Evolutionary conservation across 1,284 basidiomycete genomes (phyloP), one percentile per base, ranked within the genome.

Genomic region (Porodaedalea pini): DNA sequence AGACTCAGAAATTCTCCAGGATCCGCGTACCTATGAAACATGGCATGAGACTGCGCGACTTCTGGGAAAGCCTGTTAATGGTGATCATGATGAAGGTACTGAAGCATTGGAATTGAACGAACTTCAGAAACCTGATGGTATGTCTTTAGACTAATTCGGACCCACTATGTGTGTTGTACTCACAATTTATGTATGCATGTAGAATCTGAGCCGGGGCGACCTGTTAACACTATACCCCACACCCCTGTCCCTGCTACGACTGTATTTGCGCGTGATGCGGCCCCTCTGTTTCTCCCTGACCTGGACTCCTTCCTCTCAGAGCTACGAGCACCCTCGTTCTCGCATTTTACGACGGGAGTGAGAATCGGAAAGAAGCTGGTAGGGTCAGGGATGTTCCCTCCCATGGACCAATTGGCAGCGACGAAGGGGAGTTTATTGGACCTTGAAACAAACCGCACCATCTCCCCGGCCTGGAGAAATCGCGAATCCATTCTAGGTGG

Each of bases 301-400:
- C 75, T 88, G 39, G 84, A 88, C 68, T 65, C 74, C 10, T 77
- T 82, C 64, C 71, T 88, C 10, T 72, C 80, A 2, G 70, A 71
- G 13, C 62, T 86, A 15, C 72, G 75, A 4, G 66, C 72, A 10
- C 78, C 82, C 0, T 56, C 65, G 5, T 75, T 78, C 57, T 65
- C 71, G 10, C 49, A 57, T n/a, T 52, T 53, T 29, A 52, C 67
- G 47, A 72, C 78, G 59, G 29, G 63, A 56, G 49, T 65, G 59
- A 59, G 63, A 45, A 54, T 64, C 59, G 62, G 60, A 53, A 57
- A 60, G 40, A 50, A 51, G 60, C 61, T 58, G 8, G 48, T 52
- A 29, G 51, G 34, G 4, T 11, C 25, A 47, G 58, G 57, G 3
- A 82, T 83, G 77, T 88, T 88, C 63, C 76, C 78, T 53, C 86